phyloP scores from a whole-genome alignment of 805 yeast genomes.

The Wickerhamomyces pijperi region DNA sequence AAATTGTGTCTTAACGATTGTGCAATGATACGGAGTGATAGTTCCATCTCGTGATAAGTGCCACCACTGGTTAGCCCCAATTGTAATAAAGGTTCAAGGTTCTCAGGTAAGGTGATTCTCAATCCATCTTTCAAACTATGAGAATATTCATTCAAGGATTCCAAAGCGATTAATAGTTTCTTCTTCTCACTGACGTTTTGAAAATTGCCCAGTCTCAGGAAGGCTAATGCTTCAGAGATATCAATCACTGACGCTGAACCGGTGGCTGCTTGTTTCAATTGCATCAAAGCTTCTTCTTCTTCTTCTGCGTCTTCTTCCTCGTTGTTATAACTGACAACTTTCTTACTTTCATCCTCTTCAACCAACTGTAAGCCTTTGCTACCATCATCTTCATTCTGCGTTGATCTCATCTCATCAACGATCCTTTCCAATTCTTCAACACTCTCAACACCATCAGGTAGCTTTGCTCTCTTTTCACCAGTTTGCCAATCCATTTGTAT shows the following conservation, averaged over 20 bases:
- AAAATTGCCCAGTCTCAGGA: constrained; percentile 1
- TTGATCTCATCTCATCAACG: constrained; percentile 1
- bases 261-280: constrained; percentile 16
- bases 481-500: constrained; percentile 68
- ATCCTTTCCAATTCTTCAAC: constrained; percentile 7
- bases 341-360: constrained; percentile 7
- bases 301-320: constrained; percentile 11
- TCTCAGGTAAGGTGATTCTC: constrained; percentile 25
- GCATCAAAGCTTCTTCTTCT: constrained; percentile 7
- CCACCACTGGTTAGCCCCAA: constrained; percentile 13
- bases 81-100: constrained; percentile 22
- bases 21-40: constrained; percentile 48
- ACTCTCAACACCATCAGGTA: constrained; percentile 20
- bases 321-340: constrained; percentile 7
- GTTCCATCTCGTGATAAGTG: constrained; percentile 28
- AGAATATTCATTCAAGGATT: constrained; percentile 43
- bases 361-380: not conserved
- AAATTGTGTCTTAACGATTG: constrained; percentile 68
- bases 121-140: constrained; percentile 58
- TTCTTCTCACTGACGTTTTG: not conserved
- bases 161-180: constrained; percentile 17
- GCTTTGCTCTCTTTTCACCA: constrained; percentile 56
- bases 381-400: not conserved
- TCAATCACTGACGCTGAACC: constrained; percentile 10
- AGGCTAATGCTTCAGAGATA: constrained; percentile 8